Conservation (phyloP, 106 monocot species). For the Iris macrosiphon region DNA sequence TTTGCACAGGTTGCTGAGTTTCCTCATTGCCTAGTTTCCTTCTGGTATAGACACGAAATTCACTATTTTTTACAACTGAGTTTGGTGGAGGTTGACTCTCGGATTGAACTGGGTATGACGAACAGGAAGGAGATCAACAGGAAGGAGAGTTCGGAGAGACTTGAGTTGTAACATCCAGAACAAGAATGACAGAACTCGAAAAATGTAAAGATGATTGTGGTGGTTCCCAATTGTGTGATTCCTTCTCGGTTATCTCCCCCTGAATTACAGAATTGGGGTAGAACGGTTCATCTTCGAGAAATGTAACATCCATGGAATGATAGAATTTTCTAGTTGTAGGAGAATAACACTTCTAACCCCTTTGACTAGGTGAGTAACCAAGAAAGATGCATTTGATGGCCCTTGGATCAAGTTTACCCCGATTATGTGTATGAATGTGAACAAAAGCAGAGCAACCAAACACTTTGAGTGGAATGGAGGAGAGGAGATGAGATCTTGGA, state of each 20-base stretch:
- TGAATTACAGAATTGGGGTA: neutral
- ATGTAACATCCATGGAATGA: neutral
- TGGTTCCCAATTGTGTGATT: neutral
- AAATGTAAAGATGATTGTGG: neutral
- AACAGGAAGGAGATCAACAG: neutral
- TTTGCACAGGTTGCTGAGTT: neutral
- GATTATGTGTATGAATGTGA: neutral
- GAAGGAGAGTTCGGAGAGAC: neutral
- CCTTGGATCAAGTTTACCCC: slow-evolving; percentile 2
- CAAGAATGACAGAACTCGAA: neutral
- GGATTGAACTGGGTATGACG: neutral
- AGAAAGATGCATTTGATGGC: neutral
- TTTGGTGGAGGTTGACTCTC: neutral
- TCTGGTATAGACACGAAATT: too few relatives aligned
- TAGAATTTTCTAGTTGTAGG: neutral
- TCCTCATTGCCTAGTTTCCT: neutral
- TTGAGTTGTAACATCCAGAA: neutral
- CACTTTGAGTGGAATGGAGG: neutral
- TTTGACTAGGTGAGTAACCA: neutral
- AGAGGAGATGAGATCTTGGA: neutral
- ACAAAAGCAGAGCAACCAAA: neutral
- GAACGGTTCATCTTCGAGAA: neutral
- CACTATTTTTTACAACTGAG: neutral
- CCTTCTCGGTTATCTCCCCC: neutral
- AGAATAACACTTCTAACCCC: neutral